These are phyloP conservation scores for Penicillium sp. DNA, from an alignment of 2,329 filamentous ascomycete genomes.

Conservation along the genomic window DNA sequence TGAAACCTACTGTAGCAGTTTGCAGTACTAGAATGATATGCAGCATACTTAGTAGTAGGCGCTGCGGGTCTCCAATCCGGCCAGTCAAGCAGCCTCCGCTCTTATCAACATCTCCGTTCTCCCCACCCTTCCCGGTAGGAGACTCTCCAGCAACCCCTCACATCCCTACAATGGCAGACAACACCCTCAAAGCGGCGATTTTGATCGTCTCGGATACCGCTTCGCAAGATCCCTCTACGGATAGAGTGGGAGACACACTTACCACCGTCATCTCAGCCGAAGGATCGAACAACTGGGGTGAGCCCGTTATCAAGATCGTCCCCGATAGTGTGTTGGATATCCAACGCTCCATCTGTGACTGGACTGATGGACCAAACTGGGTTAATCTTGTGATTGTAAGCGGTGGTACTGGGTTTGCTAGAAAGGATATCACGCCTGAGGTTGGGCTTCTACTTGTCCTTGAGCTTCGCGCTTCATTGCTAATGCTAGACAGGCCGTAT, in stretches of 20 bases:
- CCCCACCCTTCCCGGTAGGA: too few species aligned
- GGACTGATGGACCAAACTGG: conserved; percentile 58
- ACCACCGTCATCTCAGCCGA: conserved; percentile 59
- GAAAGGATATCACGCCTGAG: conserved; percentile 79
- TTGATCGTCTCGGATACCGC: conserved; percentile 89
- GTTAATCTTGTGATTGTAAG: conserved; percentile 75
- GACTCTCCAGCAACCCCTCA: too few species aligned
- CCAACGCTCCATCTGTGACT: conserved; percentile 60
- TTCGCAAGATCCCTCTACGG: conserved; percentile 65
- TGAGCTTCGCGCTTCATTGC: too few species aligned
- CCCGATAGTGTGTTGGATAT: conserved; percentile 67
- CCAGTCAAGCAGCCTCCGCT: too few species aligned
- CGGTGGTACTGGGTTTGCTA: conserved; percentile 86
- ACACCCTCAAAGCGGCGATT: conserved; percentile 59
- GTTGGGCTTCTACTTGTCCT: conserved; percentile 36
- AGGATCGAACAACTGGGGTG: conserved; percentile 66
- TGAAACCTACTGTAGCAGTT: too few species aligned
- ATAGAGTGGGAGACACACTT: conserved; percentile 61
- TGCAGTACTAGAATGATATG: too few species aligned
- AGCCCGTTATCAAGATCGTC: conserved; percentile 64
- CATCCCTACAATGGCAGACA: conserved; percentile 6
- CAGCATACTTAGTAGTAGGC: too few species aligned
- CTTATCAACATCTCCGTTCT: too few species aligned
- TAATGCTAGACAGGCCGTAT: conserved; percentile 61
- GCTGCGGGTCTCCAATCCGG: too few species aligned